Base-by-base conservation (phyloP, 2,329 filamentous ascomycete genomes). In the Aspergillus unguis region DNA sequence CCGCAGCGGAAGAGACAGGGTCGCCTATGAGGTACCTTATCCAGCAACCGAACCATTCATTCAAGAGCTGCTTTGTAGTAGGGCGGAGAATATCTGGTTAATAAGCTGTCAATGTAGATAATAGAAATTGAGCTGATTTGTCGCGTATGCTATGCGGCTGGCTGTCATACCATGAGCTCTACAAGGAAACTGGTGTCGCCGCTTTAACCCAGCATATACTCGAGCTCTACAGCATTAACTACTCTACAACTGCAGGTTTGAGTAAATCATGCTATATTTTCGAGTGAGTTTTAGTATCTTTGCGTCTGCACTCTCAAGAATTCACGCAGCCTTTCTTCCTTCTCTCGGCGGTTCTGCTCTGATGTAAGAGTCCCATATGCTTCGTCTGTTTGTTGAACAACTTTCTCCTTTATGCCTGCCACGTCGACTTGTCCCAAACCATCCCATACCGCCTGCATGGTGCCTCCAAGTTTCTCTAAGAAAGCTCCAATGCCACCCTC, bases 381-480 rank as follows among this genome's bases (percentile, higher is more conserved):
- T 52, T 76, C 71, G 37, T 74, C 68, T 5, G 75, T 72, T 61
- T 80, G 71, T 47, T 54, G 56, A 52, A 78, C 77, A 1, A 82
- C 66, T 36, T 67, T 65, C 10, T 71, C 64, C 58, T 80, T 79
- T 78, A 65, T 81, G 9, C 62, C 69, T 28, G 69, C 69, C 37
- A 69, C 59, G 48, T 63, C 61, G 23, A 66, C 44, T 27, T 60
- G 54, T 0, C 78, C 80, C 41, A 72, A 66, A 51, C 78, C 76
- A 46, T 75, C 69, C 81, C 81, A 84, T 53, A 78, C 80, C 25
- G 67, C 75, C 59, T 80, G 75, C 48, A 84, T 76, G 1, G 80
- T 82, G 8, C 73, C 75, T 5, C 79, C 80, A 58, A 84, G 77
- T 59, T 83, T 84, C 42, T 75, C 71, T 58, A 84, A 73, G 53